Percentiles rank a stretch among this genome's conserved stretches.
Evolutionary conservation across 2,329 filamentous ascomycete species (phyloP).

Genomic region (Penicillium oxalicum): DNA sequence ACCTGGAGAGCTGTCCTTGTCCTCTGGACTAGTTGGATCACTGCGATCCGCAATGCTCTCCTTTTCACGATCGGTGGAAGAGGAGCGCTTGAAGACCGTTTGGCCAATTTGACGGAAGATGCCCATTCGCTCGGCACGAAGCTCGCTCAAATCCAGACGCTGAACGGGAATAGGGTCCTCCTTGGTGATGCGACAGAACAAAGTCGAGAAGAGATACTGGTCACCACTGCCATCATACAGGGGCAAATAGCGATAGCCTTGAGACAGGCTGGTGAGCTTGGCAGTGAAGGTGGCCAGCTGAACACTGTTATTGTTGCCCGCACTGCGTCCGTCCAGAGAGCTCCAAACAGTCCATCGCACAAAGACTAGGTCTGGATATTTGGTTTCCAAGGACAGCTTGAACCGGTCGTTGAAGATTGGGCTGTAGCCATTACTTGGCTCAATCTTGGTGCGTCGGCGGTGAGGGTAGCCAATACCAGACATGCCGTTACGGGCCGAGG

Average conservation of each 20-base stretch:
- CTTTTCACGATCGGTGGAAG: constrained; percentile 37
- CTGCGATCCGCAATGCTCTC: constrained; percentile 24
- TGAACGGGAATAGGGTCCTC: constrained; percentile 45
- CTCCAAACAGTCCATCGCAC: constrained; percentile 89
- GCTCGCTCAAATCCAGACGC: constrained; percentile 34
- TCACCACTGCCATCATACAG: constrained; percentile 84
- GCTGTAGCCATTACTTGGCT: constrained; percentile 87
- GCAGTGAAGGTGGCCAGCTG: constrained; percentile 85
- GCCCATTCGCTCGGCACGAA: constrained; percentile 37
- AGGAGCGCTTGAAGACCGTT: constrained; percentile 40
- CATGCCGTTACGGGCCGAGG: constrained; percentile 57
- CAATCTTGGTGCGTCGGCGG: constrained; percentile 71
- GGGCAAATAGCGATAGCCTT: constrained; percentile 88
- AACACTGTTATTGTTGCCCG: constrained; percentile 56
- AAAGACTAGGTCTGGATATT: constrained; percentile 88
- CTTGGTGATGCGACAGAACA: constrained; percentile 82
- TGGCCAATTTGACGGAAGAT: constrained; percentile 41
- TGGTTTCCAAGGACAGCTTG: constrained; percentile 80
- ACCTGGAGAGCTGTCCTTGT: constrained; percentile 30
- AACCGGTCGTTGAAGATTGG: constrained; percentile 78
- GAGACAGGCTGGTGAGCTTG: constrained; percentile 81
- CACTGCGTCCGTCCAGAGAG: constrained; percentile 67
- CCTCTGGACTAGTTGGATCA: constrained; percentile 26
- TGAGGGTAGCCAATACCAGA: constrained; percentile 67
- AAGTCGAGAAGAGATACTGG: constrained; percentile 86